Base-by-base conservation (phyloP, 2,329 filamentous ascomycete genomes). In the Metarhizium anisopliae region DNA sequence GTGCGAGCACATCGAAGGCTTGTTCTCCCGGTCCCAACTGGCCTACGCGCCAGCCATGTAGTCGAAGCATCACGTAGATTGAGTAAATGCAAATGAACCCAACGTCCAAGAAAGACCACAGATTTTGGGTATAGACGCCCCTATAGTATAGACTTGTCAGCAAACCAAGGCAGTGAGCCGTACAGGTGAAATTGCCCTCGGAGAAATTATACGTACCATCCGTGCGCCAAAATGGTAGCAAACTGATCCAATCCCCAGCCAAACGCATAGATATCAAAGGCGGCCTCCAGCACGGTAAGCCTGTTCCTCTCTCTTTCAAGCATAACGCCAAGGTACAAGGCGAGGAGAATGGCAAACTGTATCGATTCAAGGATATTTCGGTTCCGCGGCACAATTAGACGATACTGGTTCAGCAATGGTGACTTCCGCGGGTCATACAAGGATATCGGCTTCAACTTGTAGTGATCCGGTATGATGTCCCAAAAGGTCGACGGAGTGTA, bases 71-170 rank as follows among this genome's bases (percentile, higher is more conserved):
- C 6, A 91, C 74, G 67, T 93, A 94, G 16, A 78, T 70, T 62
- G 78, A 74, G 66, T 89, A 94, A 36, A 94, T 85, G 47, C 77
- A 63, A n/a, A 84, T 80, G 64, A 93, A 95, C 4, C 83, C 83
- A 50, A 93, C 84, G 67, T 94, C 90, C 16, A 95, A 79, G 64
- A 95, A 94, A 0, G 89, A 90, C 90, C 90, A 95, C 3, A 95
- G 74, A 62, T 94, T 93, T 67, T 95, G 89, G 0, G 89, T 91
- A 65, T 94, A 92, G 1, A 94, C 89, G 56, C 83, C 82, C 88
- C 88, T 82, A 40, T 20, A 45, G 16, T 2, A 45, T 16, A 45
- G 20, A 10, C 47, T 36, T n/a, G 16, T 32, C 11, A 50, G 47
- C 10, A 47, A 38, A 2, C 32, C 10, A 51, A 38, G 38, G 43